Base-by-base conservation (phyloP, 495 filamentous ascomycete genomes). In the Venustampulla echinocandica region DNA sequence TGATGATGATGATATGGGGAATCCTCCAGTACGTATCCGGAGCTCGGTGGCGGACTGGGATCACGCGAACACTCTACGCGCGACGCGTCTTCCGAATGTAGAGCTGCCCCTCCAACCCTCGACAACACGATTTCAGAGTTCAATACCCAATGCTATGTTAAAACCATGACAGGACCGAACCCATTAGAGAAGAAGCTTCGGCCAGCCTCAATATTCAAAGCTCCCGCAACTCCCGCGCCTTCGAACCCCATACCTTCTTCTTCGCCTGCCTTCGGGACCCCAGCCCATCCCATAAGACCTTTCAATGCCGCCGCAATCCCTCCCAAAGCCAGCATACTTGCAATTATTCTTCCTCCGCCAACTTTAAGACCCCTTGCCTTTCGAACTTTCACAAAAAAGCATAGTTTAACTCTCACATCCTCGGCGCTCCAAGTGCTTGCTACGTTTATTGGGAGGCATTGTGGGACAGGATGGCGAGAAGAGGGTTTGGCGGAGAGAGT, bases 341-440 rank as follows among this genome's bases (percentile, higher is more conserved):
- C 92, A 10, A 88, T 98, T 44, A 63, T 90, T 25, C 83, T 98
- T 23, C 89, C 89, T 14, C 84, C 88, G 2, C 78, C 85, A 18
- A 90, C 86, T 0, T 71, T 98, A 25, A 78, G 92, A 53, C 93
- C 92, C 4, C 71, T 96, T 25, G 92, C 92, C 32, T 97, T 98
- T 61, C 83, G 92, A 30, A 90, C 87, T 0, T 93, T 98, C 54
- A 98, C 92, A 5, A 94, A 95, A 66, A 98, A 98, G 57, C 87
- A 98, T 64, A 90, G 90, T 61, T 72, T 98, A 28, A 97, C 89
- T 0, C 81, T 98, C 30, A 95, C 87, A 2, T 90, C 90, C 0
- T 75, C 88, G 7, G 86, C 92, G 0, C 72, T 98, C 1, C 79
- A 88, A 61, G 76, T 81, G 9, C 70, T 98, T 18, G 89, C 93